Evolutionary conservation across 768 basidiomycete species (phyloP).

Genomic region (Kwoniella newhampshirensis): DNA sequence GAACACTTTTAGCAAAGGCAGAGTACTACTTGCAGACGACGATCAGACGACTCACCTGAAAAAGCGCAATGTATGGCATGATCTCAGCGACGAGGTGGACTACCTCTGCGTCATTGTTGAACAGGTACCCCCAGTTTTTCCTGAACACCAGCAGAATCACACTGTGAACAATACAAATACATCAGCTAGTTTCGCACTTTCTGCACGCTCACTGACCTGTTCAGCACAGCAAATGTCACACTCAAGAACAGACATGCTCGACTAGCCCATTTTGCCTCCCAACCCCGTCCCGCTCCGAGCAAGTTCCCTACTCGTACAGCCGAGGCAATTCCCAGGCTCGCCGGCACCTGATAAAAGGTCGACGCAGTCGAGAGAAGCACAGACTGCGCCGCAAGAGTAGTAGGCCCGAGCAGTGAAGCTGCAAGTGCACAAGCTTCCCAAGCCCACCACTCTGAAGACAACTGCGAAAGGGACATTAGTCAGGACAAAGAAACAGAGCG

Average conservation of each 20-base stretch:
- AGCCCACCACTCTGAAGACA: conserved; percentile 91
- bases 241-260: conserved; percentile 67
- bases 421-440: conserved; percentile 67
- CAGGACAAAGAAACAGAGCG: background rate
- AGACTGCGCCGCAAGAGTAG: conserved; percentile 81
- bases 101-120: conserved; percentile 67
- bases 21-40: too few species aligned
- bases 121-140: conserved; percentile 68
- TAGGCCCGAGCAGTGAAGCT: conserved; percentile 65
- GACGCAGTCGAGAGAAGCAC: conserved; percentile 60
- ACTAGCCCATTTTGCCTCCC: conserved; percentile 69
- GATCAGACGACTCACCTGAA: conserved; percentile 51
- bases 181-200: conserved; percentile 2
- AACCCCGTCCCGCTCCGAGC: conserved; percentile 73
- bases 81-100: conserved; percentile 66
- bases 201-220: conserved; percentile 59
- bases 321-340: conserved; percentile 74
- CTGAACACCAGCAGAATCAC: conserved; percentile 57
- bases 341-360: conserved; percentile 77
- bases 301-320: conserved; percentile 87
- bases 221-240: conserved; percentile 64
- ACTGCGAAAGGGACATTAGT: conserved; percentile 10
- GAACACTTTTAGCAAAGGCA: background rate
- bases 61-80: conserved; percentile 65
- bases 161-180: conserved; percentile 2